Base-by-base conservation (phyloP, 495 filamentous ascomycete species). In the Penicillium steckii region DNA sequence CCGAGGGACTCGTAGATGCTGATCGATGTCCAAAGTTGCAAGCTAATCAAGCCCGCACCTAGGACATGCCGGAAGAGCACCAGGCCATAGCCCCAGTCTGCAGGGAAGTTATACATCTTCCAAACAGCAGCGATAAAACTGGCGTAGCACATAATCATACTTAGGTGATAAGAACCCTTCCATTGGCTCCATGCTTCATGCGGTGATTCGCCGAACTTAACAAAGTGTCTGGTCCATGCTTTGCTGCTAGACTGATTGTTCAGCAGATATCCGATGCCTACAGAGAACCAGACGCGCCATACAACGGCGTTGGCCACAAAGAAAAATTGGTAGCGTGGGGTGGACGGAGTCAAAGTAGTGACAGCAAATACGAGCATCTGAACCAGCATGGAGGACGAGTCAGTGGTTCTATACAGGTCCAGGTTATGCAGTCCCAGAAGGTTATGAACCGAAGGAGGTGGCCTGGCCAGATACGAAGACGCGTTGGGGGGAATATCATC, bases 151-250 rank as follows among this genome's bases (percentile, higher is more conserved):
- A 97, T 83, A 23, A 82, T 81, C 80, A 92, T 89, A 67, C 90
- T 93, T 27, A 97, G 72, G 62, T 97, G 91, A 57, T 97, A 97
- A 50, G 93, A 85, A 37, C 91, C 89, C 71, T 97, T 97, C 94
- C 94, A 98, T 66, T 98, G 91, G 46, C 86, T 85, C 95, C 95
- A 98, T 2, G 93, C 93, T 71, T 97, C 94, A 42, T 87, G 85
- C 0, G 83, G 82, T 24, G 80, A 90, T 60, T 97, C 93, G 51
- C 94, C 94, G 62, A 87, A 97, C 66, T 98, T 98, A 66, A 98
- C 79, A 62, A 97, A 98, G 71, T 98, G 94, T 21, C 94, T 84
- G 13, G 93, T 96, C 89, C 93, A 97, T 62, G 83, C 79, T 71
- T 97, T 96, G 72, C 85, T 80, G 50, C 86, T 86, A 7, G 94